phyloP scores from a whole-genome alignment of 371 early-diverging fungal species.

The Mucor piriformis region DNA sequence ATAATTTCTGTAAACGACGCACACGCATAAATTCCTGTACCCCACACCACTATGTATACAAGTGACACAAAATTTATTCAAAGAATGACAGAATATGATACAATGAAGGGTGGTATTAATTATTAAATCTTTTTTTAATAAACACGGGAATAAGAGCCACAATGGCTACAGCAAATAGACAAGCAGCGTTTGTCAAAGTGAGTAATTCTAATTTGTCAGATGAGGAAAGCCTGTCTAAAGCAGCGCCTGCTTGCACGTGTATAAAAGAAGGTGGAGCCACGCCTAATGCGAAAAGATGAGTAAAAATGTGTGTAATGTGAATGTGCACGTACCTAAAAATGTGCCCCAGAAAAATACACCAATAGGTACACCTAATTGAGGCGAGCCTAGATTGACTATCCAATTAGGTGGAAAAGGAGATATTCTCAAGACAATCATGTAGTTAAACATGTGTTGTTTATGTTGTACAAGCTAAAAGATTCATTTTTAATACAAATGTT shows the following conservation, averaged over 20 bases:
- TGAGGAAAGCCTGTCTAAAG: conserved; percentile 59
- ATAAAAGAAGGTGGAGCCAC: conserved; percentile 65
- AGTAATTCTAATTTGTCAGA: conserved; percentile 50
- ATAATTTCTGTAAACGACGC: too few relatives aligned
- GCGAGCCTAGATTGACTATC: conserved; percentile 65
- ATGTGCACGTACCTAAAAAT: conserved; percentile 32
- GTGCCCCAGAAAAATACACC: conserved; percentile 61
- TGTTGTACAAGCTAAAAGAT: conserved; percentile 50
- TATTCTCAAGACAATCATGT: conserved; percentile 60
- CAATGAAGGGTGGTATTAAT: background rate
- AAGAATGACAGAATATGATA: background rate
- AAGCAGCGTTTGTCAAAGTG: conserved; percentile 45
- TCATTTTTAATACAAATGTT: background rate
- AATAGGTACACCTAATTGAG: conserved; percentile 61
- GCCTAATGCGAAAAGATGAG: too few relatives aligned
- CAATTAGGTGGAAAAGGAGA: conserved; percentile 70
- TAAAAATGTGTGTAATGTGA: too few relatives aligned
- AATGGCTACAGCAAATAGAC: conserved; percentile 46
- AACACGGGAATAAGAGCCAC: conserved; percentile 52
- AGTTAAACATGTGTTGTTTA: conserved; percentile 64
- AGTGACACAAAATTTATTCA: too few relatives aligned
- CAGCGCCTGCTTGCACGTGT: conserved; percentile 70
- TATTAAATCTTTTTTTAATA: conserved; percentile 34
- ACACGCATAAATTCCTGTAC: too few relatives aligned
- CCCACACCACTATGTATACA: too few relatives aligned